These are phyloP conservation scores for Aspergillus sergii DNA, from an alignment of 2,329 filamentous ascomycete genomes.

Conservation along the genomic window DNA sequence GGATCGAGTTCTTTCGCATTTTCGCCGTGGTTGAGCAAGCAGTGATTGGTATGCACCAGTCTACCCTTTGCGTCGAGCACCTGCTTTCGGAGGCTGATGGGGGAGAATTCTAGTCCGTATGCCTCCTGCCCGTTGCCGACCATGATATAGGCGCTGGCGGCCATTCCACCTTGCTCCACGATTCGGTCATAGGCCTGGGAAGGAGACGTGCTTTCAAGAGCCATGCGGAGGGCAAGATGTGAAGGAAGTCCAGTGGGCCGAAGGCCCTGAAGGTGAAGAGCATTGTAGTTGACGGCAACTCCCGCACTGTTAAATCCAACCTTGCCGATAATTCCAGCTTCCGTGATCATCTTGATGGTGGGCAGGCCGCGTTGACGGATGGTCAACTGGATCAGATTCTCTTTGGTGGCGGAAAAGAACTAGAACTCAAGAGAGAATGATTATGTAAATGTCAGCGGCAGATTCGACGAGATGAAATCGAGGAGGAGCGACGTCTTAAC, in stretches of 20 bases:
- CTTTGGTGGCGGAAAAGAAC: neutral
- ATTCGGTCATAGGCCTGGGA: slow-evolving; percentile 45
- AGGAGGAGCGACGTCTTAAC: neutral
- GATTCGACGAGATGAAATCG: neutral
- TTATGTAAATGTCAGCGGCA: neutral
- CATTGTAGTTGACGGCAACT: slow-evolving; percentile 60
- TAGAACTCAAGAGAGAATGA: neutral
- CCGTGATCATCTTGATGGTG: slow-evolving; percentile 57
- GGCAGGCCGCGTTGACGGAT: slow-evolving; percentile 36
- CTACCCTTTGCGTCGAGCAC: neutral
- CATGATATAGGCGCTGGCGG: slow-evolving; percentile 57
- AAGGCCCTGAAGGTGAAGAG: slow-evolving; percentile 55
- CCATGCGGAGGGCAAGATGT: slow-evolving; percentile 57
- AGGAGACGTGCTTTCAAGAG: slow-evolving; percentile 51
- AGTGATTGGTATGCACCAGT: neutral
- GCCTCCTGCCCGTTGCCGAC: slow-evolving; percentile 50
- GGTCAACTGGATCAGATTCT: neutral
- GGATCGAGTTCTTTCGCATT: neutral
- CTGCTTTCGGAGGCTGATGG: neutral
- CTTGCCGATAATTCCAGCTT: slow-evolving; percentile 61
- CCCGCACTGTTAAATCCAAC: slow-evolving; percentile 59
- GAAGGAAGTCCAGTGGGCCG: slow-evolving; percentile 52
- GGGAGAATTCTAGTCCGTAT: slow-evolving; percentile 53
- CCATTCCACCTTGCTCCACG: slow-evolving; percentile 52
- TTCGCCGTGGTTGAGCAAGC: neutral